phyloP scores from a whole-genome alignment of 805 yeast genomes.

The Cyberlindnera maclurae region DNA sequence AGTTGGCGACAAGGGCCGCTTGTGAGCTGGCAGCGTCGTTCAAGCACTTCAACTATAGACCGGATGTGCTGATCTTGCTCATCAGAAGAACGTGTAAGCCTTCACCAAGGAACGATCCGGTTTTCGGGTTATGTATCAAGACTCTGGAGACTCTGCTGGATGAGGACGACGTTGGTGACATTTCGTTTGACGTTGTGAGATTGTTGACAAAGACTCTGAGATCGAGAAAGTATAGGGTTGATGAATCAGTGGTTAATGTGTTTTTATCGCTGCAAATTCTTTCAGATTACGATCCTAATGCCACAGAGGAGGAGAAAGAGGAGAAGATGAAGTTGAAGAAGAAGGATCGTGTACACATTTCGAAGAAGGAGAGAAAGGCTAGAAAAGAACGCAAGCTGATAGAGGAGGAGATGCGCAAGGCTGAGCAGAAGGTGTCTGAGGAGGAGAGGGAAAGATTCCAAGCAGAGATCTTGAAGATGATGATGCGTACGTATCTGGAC shows the following conservation, averaged over 20 bases:
- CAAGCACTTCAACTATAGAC: conserved; percentile 73
- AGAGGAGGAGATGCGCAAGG: conserved; percentile 81
- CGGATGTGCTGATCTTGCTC: conserved; percentile 62
- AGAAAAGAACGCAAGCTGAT: conserved; percentile 82
- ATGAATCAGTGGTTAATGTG: conserved; percentile 72
- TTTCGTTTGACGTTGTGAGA: conserved; percentile 68
- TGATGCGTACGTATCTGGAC: conserved; percentile 70
- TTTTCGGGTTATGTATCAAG: conserved; percentile 53
- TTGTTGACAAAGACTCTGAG: conserved; percentile 62
- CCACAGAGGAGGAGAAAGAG: conserved; percentile 37
- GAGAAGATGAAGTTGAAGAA: conserved; percentile 53
- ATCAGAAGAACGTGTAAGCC: conserved; percentile 66
- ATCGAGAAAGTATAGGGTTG: conserved; percentile 70
- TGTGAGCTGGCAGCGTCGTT: conserved; percentile 67
- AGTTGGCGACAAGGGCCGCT: conserved; percentile 64
- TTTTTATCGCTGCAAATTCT: conserved; percentile 61
- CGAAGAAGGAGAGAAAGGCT: conserved; percentile 84
- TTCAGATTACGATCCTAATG: conserved; percentile 67
- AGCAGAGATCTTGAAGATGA: conserved; percentile 69
- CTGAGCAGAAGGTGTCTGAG: conserved; percentile 80
- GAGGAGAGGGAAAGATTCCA: conserved; percentile 85
- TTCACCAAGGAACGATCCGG: conserved; percentile 31
- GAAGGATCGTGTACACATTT: conserved; percentile 83
- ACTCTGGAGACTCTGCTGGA: conserved; percentile 62
- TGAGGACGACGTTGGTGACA: conserved; percentile 79